Base-by-base conservation (phyloP, 164 flowering plant genomes). In the Vitis amurensis region DNA sequence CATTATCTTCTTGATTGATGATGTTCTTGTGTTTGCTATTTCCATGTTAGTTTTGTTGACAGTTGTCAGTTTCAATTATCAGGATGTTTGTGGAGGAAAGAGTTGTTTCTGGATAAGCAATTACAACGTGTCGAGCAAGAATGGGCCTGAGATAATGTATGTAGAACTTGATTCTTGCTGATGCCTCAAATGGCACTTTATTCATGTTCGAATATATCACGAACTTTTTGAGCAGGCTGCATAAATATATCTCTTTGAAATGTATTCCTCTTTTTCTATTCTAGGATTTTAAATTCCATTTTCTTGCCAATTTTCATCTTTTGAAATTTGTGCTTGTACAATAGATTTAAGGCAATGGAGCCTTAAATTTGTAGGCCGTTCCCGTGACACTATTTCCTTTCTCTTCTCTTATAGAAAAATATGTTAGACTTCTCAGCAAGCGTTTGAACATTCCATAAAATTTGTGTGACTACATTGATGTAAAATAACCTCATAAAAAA, bases 61-160 rank as follows among this genome's bases (percentile, higher is more conserved):
- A 53, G 9, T 74, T 59, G 73, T 48, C 14, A 44, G 50, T 73
- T 49, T 73, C n/a, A 29, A 61, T 63, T 76, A 48, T 68, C 84
- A 94, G 97, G 94, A 83, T 74, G 82, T 73, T 72, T 94, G 97
- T 72, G 87, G 87, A 51, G 98, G 97, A 64, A 51, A 55, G 27
- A 87, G 88, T 79, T 94, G 98, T 86, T 94, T 92, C 73, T 75
- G 79, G 81, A 85, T 94, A 66, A 75, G 69, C 62, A 94, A 89
- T 79, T 71, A 77, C 84, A 80, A 83, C 2, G 29, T 9, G 1
- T 74, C 88, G n/a, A 80, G 79, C 77, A 68, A 30, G 50, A 75
- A 80, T 68, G 84, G 81, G 48, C 86, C 91, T 63, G 82, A 94
- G 82, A 92, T 92, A 79, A 58, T 75, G 98, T 92, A 86, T 30